Conservation (phyloP, 805 yeast genomes). For the Pichia nakasei region DNA sequence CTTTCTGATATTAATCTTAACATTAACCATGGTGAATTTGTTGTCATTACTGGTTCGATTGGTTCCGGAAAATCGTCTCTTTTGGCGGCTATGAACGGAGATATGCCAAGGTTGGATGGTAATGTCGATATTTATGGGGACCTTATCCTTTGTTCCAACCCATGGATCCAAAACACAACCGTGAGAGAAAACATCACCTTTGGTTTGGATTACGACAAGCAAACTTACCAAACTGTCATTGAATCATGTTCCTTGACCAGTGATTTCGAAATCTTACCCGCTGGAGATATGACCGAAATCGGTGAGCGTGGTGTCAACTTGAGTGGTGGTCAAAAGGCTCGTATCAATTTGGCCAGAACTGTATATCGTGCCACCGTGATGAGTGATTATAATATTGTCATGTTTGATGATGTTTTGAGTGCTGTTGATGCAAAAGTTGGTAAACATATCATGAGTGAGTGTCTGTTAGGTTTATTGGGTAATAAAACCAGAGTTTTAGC, state of each 20-base stretch:
- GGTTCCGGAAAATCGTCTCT: slow-evolving; percentile 80
- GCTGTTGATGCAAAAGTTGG: slow-evolving; percentile 88
- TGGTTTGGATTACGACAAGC: slow-evolving; percentile 42
- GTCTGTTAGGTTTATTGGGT: slow-evolving; percentile 48
- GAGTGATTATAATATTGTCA: slow-evolving; percentile 52
- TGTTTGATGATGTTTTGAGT: slow-evolving; percentile 72
- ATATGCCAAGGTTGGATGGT: slow-evolving; percentile 52
- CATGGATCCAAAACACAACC: slow-evolving; percentile 81
- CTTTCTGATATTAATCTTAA: slow-evolving; percentile 41
- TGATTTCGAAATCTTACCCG: slow-evolving; percentile 61
- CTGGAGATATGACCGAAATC: slow-evolving; percentile 70
- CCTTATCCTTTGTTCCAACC: slow-evolving; percentile 36
- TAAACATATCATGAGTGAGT: slow-evolving; percentile 62
- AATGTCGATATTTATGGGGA: slow-evolving; percentile 44
- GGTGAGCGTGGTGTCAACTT: slow-evolving; percentile 82
- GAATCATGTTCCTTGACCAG: slow-evolving; percentile 57
- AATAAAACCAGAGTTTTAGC: slow-evolving; percentile 64
- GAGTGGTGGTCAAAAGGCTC: slow-evolving; percentile 85
- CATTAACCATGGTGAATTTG: slow-evolving; percentile 55
- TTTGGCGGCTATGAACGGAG: slow-evolving; percentile 59
- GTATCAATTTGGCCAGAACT: slow-evolving; percentile 71
- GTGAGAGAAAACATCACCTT: slow-evolving; percentile 66
- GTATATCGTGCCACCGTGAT: slow-evolving; percentile 35
- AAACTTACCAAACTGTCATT: slow-evolving; percentile 44
- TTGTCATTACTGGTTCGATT: slow-evolving; percentile 68